Percentiles rank a stretch among this genome's conserved stretches.
Evolutionary conservation across 169 alveolate species (phyloP).

Genomic region (Plasmodium adleri): DNA sequence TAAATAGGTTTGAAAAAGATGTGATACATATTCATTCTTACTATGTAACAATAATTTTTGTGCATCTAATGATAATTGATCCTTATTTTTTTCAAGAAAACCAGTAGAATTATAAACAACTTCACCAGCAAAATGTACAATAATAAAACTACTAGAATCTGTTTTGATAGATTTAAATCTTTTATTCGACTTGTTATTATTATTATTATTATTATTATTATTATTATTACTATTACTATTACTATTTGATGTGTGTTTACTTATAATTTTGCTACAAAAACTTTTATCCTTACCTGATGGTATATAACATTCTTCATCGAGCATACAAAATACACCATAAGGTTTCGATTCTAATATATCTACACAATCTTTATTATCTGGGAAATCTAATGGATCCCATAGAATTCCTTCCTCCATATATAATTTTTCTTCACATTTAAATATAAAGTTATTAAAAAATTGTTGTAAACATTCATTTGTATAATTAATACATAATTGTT

Average conservation of each 20-base stretch:
- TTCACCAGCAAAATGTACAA: slow-evolving; percentile 97
- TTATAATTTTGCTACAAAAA: slow-evolving; percentile 86
- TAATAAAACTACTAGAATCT: slow-evolving; percentile 88
- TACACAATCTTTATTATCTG: slow-evolving; percentile 96
- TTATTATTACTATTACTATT: no score
- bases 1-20: slow-evolving; percentile 27
- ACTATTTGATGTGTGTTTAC: slow-evolving; percentile 76
- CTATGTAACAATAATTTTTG: slow-evolving; percentile 78
- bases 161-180: slow-evolving; percentile 88
- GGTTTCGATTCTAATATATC: slow-evolving; percentile 92
- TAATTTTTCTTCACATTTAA: slow-evolving; percentile 94
- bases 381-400: slow-evolving; percentile 97
- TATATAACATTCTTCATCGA: slow-evolving; percentile 95
- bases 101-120: slow-evolving; percentile 94
- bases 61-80: slow-evolving; percentile 90
- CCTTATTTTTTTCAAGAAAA: slow-evolving; percentile 96
- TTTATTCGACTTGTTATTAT: slow-evolving; percentile 18
- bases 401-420: slow-evolving; percentile 93
- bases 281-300: slow-evolving; percentile 93
- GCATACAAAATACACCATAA: slow-evolving; percentile 91
- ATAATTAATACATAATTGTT: slow-evolving; percentile 97
- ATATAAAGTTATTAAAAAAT: slow-evolving; percentile 95
- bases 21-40: slow-evolving; percentile 48
- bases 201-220: neutral
- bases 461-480: slow-evolving; percentile 97